phyloP scores from a whole-genome alignment of 148 eudicot genomes.

The Pharnaceum exiguum region DNA sequence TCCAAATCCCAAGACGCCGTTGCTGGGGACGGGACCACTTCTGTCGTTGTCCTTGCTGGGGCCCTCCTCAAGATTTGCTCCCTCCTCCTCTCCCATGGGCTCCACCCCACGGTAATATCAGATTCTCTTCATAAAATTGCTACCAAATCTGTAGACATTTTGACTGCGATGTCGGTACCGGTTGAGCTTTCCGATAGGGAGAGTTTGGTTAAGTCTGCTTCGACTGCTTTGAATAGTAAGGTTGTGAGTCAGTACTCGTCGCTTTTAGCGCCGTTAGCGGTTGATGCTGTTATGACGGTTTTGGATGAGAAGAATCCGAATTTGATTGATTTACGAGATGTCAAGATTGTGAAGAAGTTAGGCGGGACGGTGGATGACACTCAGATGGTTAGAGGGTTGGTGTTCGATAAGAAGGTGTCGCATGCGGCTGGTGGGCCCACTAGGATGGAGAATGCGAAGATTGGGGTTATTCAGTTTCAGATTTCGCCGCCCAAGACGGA shows the following conservation, averaged over 20 bases:
- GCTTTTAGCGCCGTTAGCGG: constrained; percentile 87
- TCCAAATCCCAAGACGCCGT: constrained; percentile 86
- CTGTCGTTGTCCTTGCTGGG: constrained; percentile 90
- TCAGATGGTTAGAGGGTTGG: constrained; percentile 75
- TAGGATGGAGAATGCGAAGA: constrained; percentile 86
- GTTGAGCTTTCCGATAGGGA: constrained; percentile 81
- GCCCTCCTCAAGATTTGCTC: constrained; percentile 65
- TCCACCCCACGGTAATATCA: constrained; percentile 85
- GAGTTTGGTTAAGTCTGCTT: constrained; percentile 67
- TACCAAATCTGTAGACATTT: constrained; percentile 54
- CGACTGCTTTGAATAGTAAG: constrained; percentile 81
- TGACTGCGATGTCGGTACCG: constrained; percentile 87
- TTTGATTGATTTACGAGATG: constrained; percentile 74
- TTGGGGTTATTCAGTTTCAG: constrained; percentile 89
- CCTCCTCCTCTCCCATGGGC: constrained; percentile 45
- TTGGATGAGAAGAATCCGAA: constrained; percentile 77
- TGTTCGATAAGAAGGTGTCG: constrained; percentile 90
- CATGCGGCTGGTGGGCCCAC: constrained; percentile 83
- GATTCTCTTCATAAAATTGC: constrained; percentile 74
- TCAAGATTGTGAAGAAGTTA: constrained; percentile 82
- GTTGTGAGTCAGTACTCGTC: constrained; percentile 92
- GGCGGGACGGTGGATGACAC: constrained; percentile 98
- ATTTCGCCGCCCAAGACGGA: constrained; percentile 95
- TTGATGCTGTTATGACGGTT: constrained; percentile 77
- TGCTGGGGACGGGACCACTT: constrained; percentile 95